A percentile compares a stretch with the other conserved stretches of the same genome.
Conservation (phyloP, 768 basidiomycete genomes). For the Kwoniella heveanensis region DNA sequence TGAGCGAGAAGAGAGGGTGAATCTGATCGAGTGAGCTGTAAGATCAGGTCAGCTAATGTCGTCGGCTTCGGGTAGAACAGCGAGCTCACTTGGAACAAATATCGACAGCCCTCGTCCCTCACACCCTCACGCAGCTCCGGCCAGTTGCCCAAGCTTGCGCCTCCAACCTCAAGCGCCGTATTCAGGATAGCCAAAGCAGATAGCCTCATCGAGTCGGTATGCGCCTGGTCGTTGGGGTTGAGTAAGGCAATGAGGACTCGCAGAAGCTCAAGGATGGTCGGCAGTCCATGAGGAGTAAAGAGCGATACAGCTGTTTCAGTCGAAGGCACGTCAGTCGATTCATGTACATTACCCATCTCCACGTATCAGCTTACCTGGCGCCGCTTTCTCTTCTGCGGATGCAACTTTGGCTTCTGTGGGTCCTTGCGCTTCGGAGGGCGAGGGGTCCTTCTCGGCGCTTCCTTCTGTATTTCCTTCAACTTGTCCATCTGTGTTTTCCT, state of each 20-base stretch:
- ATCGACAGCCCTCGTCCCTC: conserved; percentile 89
- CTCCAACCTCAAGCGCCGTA: conserved; percentile 81
- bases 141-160: conserved; percentile 71
- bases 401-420: neutral
- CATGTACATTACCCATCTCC: neutral
- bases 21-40: conserved; percentile 79
- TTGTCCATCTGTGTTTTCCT: conserved; percentile 42
- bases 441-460: neutral
- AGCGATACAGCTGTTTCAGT: conserved; percentile 19
- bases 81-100: conserved; percentile 72
- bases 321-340: conserved; percentile 6
- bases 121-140: conserved; percentile 76
- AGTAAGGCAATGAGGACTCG: conserved; percentile 93
- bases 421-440: neutral
- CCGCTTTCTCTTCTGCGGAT: neutral
- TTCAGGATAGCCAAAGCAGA: conserved; percentile 86
- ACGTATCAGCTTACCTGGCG: conserved; percentile 1
- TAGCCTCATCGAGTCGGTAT: conserved; percentile 92
- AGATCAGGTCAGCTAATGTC: conserved; percentile 2
- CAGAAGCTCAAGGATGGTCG: conserved; percentile 86
- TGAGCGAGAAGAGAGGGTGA: conserved; percentile 75
- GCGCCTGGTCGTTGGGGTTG: conserved; percentile 89
- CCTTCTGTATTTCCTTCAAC: conserved; percentile 3
- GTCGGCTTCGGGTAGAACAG: neutral
- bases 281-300: conserved; percentile 72